Conservation (phyloP, 305 asterid genomes). For the Ilex paraguariensis region DNA sequence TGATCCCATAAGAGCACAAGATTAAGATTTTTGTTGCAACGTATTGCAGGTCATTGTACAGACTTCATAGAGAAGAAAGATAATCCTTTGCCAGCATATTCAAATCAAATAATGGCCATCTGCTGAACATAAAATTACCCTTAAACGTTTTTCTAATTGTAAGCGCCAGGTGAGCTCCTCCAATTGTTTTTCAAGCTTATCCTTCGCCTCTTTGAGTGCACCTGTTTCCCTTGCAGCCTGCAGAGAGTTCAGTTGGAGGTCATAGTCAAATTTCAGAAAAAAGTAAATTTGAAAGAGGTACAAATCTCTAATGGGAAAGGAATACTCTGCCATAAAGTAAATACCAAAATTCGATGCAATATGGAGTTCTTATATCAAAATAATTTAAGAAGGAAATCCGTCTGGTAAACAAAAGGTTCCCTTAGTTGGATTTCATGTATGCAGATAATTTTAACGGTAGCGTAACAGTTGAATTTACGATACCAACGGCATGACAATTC, state of each 20-base stretch:
- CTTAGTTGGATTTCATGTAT: too few relatives aligned
- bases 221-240: conserved; percentile 99
- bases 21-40: neutral
- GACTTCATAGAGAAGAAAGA: too few relatives aligned
- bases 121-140: conserved; percentile 46
- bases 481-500: neutral
- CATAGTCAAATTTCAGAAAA: neutral
- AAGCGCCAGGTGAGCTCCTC: conserved; percentile 98
- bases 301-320: too few relatives aligned
- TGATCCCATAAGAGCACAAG: neutral
- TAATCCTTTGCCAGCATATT: neutral
- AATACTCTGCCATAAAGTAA: too few relatives aligned
- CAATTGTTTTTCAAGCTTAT: conserved; percentile 91
- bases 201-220: conserved; percentile 98
- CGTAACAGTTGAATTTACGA: neutral
- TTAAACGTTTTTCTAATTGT: conserved; percentile 93
- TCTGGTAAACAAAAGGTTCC: too few relatives aligned
- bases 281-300: neutral
- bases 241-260: conserved; percentile 16
- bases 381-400: too few relatives aligned
- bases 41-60: neutral
- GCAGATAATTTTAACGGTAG: too few relatives aligned
- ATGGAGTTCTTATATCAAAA: too few relatives aligned
- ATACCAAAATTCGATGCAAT: too few relatives aligned
- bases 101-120: conserved; percentile 9